phyloP scores from a whole-genome alignment of 2,329 filamentous ascomycete genomes.

The Diplodia mutila region DNA sequence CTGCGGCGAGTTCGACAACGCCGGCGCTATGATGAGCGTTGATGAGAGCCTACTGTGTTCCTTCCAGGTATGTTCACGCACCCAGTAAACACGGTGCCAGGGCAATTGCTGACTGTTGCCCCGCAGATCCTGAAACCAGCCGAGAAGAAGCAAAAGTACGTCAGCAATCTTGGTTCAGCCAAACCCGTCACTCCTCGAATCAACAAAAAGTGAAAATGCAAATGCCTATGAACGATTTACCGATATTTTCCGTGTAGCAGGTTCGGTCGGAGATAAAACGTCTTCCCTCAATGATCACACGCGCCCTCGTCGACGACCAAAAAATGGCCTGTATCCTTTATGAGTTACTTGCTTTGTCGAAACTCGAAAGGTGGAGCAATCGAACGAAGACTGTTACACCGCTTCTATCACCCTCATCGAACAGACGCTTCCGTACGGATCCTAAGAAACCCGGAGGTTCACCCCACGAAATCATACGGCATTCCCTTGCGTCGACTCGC shows the following conservation, averaged over 20 bases:
- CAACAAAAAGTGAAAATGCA: conserved; percentile 57
- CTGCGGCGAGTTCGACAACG: conserved; percentile 99
- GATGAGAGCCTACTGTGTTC: conserved; percentile 98
- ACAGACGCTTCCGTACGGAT: conserved; percentile 19
- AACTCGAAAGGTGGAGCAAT: conserved; percentile 17
- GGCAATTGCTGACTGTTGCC: background rate
- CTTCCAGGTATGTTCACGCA: conserved; percentile 74
- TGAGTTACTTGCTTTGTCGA: conserved; percentile 24
- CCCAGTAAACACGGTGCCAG: no score
- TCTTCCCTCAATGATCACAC: conserved; percentile 30
- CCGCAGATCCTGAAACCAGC: conserved; percentile 95
- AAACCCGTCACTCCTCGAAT: conserved; percentile 71
- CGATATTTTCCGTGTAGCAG: conserved; percentile 68
- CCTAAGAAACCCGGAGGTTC: conserved; percentile 14
- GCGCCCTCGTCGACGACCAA: conserved; percentile 26
- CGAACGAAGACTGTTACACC: conserved; percentile 22
- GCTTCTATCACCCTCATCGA: conserved; percentile 11
- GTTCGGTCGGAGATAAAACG: conserved; percentile 88
- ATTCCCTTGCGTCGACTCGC: conserved; percentile 23
- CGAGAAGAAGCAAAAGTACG: conserved; percentile 99
- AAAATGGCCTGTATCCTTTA: conserved; percentile 26
- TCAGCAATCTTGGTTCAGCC: conserved; percentile 70
- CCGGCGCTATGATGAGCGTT: conserved; percentile 99
- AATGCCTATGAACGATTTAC: conserved; percentile 30
- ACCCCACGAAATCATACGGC: conserved; percentile 12